Conservation (phyloP, 441 rosid genomes). For the Rhodomyrtus psidioides region DNA sequence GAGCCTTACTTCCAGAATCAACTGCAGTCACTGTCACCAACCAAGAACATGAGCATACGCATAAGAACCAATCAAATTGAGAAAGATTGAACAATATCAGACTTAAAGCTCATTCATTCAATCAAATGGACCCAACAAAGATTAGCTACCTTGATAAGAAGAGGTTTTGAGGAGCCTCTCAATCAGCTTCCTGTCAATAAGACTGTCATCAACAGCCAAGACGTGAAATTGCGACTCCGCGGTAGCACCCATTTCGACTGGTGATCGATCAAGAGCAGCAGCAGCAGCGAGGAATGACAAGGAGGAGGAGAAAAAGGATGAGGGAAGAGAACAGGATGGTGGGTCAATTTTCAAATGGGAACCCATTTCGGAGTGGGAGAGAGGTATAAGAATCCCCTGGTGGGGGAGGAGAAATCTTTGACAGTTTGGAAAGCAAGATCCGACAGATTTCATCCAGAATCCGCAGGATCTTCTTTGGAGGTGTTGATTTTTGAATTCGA, state of each 20-base stretch:
- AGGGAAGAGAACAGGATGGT: background rate
- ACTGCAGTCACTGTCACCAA: slow-evolving; percentile 62
- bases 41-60: background rate
- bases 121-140: background rate
- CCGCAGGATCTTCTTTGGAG: slow-evolving; percentile 31
- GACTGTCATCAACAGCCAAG: slow-evolving; percentile 67
- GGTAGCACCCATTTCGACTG: slow-evolving; percentile 12
- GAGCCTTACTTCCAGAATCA: slow-evolving; percentile 83
- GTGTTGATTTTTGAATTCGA: slow-evolving; percentile 32
- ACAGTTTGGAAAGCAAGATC: slow-evolving; percentile 61
- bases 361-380: background rate
- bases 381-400: slow-evolving; percentile 11
- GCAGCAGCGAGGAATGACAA: background rate
- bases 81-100: background rate
- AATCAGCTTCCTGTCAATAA: slow-evolving; percentile 51
- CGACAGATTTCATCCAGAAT: slow-evolving; percentile 41
- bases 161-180: slow-evolving; percentile 61
- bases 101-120: background rate
- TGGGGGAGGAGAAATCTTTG: slow-evolving; percentile 19
- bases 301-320: background rate
- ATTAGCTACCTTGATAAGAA: slow-evolving; percentile 47
- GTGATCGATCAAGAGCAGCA: background rate
- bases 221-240: slow-evolving; percentile 44
- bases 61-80: background rate
- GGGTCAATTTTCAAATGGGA: slow-evolving; percentile 4